phyloP scores from a whole-genome alignment of 331 rosid species.

The Spiraea crenata region DNA sequence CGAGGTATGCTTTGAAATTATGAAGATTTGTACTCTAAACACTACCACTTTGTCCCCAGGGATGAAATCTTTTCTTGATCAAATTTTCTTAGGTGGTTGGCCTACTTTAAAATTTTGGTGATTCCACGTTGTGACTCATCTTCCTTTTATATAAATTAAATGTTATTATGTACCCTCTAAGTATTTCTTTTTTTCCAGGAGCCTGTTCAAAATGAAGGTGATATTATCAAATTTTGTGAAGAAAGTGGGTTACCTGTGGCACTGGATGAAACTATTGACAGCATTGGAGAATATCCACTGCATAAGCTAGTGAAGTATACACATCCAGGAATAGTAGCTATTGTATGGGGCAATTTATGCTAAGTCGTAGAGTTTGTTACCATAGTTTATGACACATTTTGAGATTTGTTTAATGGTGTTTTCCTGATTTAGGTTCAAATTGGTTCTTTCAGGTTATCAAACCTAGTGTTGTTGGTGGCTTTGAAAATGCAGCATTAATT shows the following conservation, averaged over 20 bases:
- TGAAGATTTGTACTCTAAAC: neutral
- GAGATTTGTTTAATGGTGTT: neutral
- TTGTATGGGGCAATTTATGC: constrained; percentile 54
- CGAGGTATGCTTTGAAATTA: constrained; percentile 50
- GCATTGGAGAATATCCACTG: constrained; percentile 57
- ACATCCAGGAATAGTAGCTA: constrained; percentile 84
- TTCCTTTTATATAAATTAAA: neutral
- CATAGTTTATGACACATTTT: neutral
- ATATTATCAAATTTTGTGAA: constrained; percentile 75
- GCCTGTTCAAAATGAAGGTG: constrained; percentile 75
- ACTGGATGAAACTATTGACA: constrained; percentile 80
- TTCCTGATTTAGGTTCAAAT: constrained; percentile 12
- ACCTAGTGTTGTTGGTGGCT: constrained; percentile 93
- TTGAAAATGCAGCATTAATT: constrained; percentile 74
- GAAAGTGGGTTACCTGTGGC: constrained; percentile 88
- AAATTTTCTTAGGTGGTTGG: neutral
- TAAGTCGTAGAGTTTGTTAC: neutral
- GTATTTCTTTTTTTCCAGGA: constrained; percentile 54
- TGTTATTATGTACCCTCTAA: constrained; percentile 15
- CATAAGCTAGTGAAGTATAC: constrained; percentile 60
- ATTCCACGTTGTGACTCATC: constrained; percentile 4
- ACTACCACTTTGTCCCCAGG: neutral
- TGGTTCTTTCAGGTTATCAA: constrained; percentile 72
- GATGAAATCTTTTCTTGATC: neutral
- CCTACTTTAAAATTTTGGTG: neutral